Evolutionary conservation across 148 eudicot genomes (phyloP).

Genomic region (Silene uniflora): DNA sequence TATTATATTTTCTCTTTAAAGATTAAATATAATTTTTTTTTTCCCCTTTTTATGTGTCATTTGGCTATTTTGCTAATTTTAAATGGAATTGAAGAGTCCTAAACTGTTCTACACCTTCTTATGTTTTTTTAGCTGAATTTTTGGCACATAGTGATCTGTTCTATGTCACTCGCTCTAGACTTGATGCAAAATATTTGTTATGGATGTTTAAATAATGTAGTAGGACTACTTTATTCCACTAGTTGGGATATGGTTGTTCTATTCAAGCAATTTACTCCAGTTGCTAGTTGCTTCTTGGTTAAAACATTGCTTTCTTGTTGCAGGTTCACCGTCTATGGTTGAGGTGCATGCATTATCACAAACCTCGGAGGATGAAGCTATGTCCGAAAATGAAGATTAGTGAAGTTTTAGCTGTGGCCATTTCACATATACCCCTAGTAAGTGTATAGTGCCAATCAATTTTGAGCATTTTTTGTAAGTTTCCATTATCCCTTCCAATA

Average conservation of each 20-base stretch:
- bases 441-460: not conserved
- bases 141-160: not conserved
- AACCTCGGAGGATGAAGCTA: constrained; percentile 12
- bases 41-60: not conserved
- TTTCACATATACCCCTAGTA: not conserved
- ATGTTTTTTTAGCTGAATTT: not conserved
- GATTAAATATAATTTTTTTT: not conserved
- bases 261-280: not conserved
- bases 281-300: not conserved
- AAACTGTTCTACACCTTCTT: not conserved
- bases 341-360: constrained; percentile 24
- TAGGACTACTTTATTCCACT: not conserved
- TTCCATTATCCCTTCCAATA: not conserved
- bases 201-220: not conserved
- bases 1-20: not conserved
- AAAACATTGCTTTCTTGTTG: not conserved
- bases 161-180: not conserved
- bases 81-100: not conserved
- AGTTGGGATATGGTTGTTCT: not conserved
- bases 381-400: constrained; percentile 29
- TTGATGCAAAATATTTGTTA: no score
- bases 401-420: constrained; percentile 12
- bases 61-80: not conserved
- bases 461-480: not conserved
- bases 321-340: constrained; percentile 23